Conservation (phyloP, 208 protist genomes). For the Lotmaria passim region DNA sequence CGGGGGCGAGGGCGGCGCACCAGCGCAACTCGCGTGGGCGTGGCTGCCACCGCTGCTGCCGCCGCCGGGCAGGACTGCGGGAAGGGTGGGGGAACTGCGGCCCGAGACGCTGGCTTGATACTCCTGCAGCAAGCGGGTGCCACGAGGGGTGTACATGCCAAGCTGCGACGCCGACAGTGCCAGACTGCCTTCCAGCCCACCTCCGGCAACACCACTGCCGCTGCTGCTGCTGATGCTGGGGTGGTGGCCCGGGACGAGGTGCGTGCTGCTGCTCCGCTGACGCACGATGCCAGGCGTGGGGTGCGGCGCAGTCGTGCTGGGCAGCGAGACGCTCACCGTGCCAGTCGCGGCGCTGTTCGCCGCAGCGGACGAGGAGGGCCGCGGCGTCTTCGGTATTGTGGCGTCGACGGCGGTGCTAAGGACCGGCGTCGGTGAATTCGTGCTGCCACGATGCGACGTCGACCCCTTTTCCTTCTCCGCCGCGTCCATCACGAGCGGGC, state of each 20-base stretch:
- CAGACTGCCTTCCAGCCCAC: conserved; percentile 9
- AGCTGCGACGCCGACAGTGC: conserved; percentile 11
- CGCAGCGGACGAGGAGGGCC: conserved; percentile 1
- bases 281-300: conserved; percentile 9
- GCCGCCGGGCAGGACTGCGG: background rate
- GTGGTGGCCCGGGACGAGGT: conserved; percentile 3
- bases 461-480: background rate
- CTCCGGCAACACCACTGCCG: too few species aligned
- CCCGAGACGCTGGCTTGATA: background rate
- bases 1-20: conserved; percentile 6
- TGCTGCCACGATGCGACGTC: conserved; percentile 5
- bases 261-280: conserved; percentile 17
- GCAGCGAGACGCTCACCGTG: conserved; percentile 5
- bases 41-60: background rate
- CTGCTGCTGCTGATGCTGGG: background rate
- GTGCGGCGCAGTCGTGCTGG: conserved; percentile 5
- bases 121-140: conserved; percentile 10
- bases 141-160: conserved; percentile 14
- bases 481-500: background rate
- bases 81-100: conserved; percentile 2
- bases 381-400: conserved; percentile 8
- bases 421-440: background rate
- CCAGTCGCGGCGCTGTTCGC: background rate
- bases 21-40: background rate
- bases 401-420: background rate